A percentile compares a stretch with the other conserved stretches of the same genome.
phyloP scores from a whole-genome alignment of 208 protist species.

The Trypanosomatidae sp. region DNA sequence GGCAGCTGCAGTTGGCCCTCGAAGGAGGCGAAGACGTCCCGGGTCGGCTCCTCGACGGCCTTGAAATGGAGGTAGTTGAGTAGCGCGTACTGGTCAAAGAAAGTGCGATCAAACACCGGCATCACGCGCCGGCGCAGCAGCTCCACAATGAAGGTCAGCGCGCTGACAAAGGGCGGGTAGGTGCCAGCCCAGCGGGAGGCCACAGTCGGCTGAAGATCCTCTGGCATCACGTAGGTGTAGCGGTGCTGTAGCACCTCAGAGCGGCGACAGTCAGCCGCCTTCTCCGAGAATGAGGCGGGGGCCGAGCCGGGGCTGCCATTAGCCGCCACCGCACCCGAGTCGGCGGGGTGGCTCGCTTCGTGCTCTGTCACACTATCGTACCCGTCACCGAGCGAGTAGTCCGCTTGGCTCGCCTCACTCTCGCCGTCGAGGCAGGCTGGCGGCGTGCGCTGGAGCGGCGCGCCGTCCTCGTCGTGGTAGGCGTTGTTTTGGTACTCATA shows the following conservation, averaged over 20 bases:
- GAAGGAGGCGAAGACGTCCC: conserved; percentile 76
- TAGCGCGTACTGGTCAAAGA: conserved; percentile 66
- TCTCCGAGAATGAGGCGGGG: neutral
- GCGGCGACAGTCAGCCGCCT: conserved; percentile 5
- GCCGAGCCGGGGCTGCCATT: neutral
- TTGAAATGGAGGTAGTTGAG: conserved; percentile 64
- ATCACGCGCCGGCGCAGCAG: conserved; percentile 65
- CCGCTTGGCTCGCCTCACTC: conserved; percentile 5
- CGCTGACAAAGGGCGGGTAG: conserved; percentile 40
- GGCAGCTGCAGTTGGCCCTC: conserved; percentile 93
- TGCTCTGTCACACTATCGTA: neutral
- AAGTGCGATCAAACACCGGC: conserved; percentile 61
- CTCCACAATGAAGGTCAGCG: conserved; percentile 69
- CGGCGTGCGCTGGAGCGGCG: neutral
- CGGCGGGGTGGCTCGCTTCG: neutral
- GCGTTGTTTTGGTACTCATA: neutral
- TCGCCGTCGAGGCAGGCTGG: neutral
- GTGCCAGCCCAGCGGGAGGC: conserved; percentile 55
- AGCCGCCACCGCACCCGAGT: neutral
- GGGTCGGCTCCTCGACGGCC: conserved; percentile 38
- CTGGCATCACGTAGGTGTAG: conserved; percentile 29
- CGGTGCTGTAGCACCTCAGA: conserved; percentile 7
- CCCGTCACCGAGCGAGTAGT: conserved; percentile 18
- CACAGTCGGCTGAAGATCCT: conserved; percentile 43
- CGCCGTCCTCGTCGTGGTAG: neutral